A percentile compares a stretch with the other conserved stretches of the same genome.
Conservation (phyloP, 805 yeast genomes). For the Priceomyces castillae region DNA sequence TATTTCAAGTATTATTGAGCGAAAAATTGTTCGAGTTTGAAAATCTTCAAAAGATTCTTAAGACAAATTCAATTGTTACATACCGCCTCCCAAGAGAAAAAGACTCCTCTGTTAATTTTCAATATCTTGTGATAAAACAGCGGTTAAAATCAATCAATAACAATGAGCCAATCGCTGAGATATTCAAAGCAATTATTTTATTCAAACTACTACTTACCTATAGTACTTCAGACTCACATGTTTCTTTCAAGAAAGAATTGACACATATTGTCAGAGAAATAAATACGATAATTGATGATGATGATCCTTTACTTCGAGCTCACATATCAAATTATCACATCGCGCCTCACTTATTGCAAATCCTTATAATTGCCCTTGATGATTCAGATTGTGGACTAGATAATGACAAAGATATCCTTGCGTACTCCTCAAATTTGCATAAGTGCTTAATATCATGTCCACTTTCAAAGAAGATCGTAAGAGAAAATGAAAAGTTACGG, state of each 20-base stretch:
- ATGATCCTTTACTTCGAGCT: conserved; percentile 12
- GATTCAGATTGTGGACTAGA: background rate
- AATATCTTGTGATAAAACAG: background rate
- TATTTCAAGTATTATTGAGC: conserved; percentile 8
- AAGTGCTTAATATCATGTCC: conserved; percentile 24
- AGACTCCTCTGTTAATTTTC: too few relatives aligned
- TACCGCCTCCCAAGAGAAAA: background rate
- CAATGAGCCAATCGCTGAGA: conserved; percentile 5
- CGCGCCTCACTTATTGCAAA: conserved; percentile 29
- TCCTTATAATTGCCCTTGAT: conserved; percentile 25
- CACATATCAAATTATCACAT: conserved; percentile 30
- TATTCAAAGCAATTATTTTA: conserved; percentile 11
- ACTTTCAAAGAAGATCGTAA: conserved; percentile 23
- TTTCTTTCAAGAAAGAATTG: conserved; percentile 15
- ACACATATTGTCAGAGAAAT: conserved; percentile 15
- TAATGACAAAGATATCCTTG: too few relatives aligned
- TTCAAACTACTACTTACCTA: conserved; percentile 21
- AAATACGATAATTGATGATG: conserved; percentile 9
- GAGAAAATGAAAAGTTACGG: conserved; percentile 18
- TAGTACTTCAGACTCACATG: conserved; percentile 14
- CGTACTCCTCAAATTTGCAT: conserved; percentile 13
- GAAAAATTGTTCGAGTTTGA: conserved; percentile 10
- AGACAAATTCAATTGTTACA: background rate
- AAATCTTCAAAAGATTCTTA: conserved; percentile 1
- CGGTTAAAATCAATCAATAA: background rate